Conservation (phyloP, 306 rosid genomes). For the Cyamopsis tetragonoloba region DNA sequence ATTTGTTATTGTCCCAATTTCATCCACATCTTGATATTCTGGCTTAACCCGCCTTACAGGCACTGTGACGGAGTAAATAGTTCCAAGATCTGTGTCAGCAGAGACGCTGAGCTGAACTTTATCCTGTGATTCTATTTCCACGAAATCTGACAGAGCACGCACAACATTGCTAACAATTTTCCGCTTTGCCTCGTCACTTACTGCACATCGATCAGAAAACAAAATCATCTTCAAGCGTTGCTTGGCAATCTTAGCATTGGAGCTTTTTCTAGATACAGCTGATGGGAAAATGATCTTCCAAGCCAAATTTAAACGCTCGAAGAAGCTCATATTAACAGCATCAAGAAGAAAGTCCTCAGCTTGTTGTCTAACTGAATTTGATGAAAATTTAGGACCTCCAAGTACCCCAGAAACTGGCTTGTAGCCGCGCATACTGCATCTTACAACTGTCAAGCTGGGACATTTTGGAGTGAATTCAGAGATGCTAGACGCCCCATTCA, state of each 20-base stretch:
- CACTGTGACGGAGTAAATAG: slow-evolving; percentile 88
- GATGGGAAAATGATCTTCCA: slow-evolving; percentile 91
- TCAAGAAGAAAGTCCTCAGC: slow-evolving; percentile 75
- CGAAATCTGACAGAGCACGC: slow-evolving; percentile 82
- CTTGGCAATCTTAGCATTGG: slow-evolving; percentile 88
- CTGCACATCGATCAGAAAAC: slow-evolving; percentile 90
- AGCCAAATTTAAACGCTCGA: slow-evolving; percentile 84
- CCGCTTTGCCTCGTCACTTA: slow-evolving; percentile 87
- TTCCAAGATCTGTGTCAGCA: slow-evolving; percentile 83
- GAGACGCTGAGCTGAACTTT: slow-evolving; percentile 91
- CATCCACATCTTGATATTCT: slow-evolving; percentile 78
- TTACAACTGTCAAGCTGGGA: slow-evolving; percentile 40
- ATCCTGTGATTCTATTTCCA: slow-evolving; percentile 91
- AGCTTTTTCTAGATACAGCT: slow-evolving; percentile 53
- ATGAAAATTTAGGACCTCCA: slow-evolving; percentile 41
- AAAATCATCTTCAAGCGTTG: slow-evolving; percentile 95
- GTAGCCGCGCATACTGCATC: slow-evolving; percentile 35
- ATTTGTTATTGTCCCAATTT: slow-evolving; percentile 70
- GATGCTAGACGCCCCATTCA: slow-evolving; percentile 46
- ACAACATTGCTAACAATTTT: slow-evolving; percentile 81
- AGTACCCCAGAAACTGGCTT: slow-evolving; percentile 40
- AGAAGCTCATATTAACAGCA: slow-evolving; percentile 86
- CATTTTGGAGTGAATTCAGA: slow-evolving; percentile 48
- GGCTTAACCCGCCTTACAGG: slow-evolving; percentile 93
- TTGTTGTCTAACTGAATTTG: slow-evolving; percentile 57